Evolutionary conservation across 192 early-diverging fungal genomes (phyloP).

Genomic region (Coemansia sp.): DNA sequence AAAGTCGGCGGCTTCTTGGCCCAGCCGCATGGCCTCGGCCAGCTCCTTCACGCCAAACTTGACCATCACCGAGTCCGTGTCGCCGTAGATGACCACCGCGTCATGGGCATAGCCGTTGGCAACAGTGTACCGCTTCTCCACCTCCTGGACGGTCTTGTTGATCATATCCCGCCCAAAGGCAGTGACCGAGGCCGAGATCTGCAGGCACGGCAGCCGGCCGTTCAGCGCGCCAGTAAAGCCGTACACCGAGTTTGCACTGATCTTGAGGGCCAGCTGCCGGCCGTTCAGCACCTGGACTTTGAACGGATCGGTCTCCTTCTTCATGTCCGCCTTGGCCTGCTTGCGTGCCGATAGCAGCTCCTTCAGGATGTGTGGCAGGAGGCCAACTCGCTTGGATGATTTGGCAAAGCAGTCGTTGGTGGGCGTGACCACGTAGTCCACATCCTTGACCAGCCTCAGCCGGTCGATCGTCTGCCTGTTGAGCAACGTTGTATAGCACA

Average conservation of each 20-base stretch:
- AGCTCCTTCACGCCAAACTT: constrained; percentile 84
- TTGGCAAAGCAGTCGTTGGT: constrained; percentile 91
- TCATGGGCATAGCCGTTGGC: constrained; percentile 83
- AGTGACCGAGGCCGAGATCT: constrained; percentile 90
- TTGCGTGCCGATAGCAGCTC: constrained; percentile 90
- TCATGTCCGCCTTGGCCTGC: constrained; percentile 85
- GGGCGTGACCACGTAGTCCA: constrained; percentile 86
- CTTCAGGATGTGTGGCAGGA: constrained; percentile 83
- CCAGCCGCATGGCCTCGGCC: constrained; percentile 80
- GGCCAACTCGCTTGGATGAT: constrained; percentile 62
- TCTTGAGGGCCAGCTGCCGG: constrained; percentile 92
- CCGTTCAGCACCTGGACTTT: constrained; percentile 91
- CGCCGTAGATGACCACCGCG: constrained; percentile 93
- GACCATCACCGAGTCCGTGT: constrained; percentile 99
- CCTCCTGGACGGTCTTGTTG: constrained; percentile 73
- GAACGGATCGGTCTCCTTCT: constrained; percentile 95
- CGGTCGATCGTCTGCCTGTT: constrained; percentile 55
- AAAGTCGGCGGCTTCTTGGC: constrained; percentile 75
- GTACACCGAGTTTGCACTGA: constrained; percentile 95
- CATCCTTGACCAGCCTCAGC: constrained; percentile 60
- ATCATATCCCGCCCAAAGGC: constrained; percentile 97
- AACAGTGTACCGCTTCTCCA: constrained; percentile 77
- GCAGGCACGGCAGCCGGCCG: constrained; percentile 85
- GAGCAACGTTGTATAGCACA: constrained; percentile 91
- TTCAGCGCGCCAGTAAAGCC: constrained; percentile 94